These are phyloP conservation scores for Wickerhamiella galacta DNA, from an alignment of 805 yeast genomes.

Conservation along the genomic window DNA sequence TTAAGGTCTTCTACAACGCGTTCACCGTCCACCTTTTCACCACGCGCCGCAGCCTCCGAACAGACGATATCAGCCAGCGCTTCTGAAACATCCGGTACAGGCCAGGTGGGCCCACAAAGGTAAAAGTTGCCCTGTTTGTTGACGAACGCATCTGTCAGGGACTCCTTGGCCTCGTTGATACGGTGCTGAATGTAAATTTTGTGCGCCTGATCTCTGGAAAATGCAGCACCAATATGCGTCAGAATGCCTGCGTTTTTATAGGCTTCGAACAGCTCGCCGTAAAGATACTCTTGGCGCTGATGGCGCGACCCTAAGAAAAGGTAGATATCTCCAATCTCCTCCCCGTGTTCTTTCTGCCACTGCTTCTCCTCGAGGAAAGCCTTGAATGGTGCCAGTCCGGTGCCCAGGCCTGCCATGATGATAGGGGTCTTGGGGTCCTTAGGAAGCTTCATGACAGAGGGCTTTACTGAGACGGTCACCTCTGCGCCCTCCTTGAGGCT, in stretches of 20 bases:
- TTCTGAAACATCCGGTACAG: slow-evolving; percentile 88
- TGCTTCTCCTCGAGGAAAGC: slow-evolving; percentile 91
- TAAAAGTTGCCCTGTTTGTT: slow-evolving; percentile 75
- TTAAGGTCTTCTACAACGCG: slow-evolving; percentile 83
- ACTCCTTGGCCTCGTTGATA: slow-evolving; percentile 59
- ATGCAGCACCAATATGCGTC: slow-evolving; percentile 94
- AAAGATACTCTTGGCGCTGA: slow-evolving; percentile 83
- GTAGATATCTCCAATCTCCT: slow-evolving; percentile 75
- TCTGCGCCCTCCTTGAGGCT: slow-evolving; percentile 68
- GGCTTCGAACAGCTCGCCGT: slow-evolving; percentile 97
- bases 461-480: slow-evolving; percentile 85
- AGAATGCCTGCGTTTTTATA: slow-evolving; percentile 79
- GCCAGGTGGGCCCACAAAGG: slow-evolving; percentile 98
- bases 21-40: slow-evolving; percentile 52
- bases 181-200: slow-evolving; percentile 91
- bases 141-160: slow-evolving; percentile 64
- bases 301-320: slow-evolving; percentile 89
- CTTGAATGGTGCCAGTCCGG: slow-evolving; percentile 96
- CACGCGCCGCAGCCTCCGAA: slow-evolving; percentile 52
- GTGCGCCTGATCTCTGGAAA: slow-evolving; percentile 91
- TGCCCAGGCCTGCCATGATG: slow-evolving; percentile 93
- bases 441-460: slow-evolving; percentile 93
- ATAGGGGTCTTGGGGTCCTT: slow-evolving; percentile 75
- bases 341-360: slow-evolving; percentile 82
- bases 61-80: slow-evolving; percentile 69